Evolutionary conservation across 176 grass and related monocot species (phyloP).

Genomic region (Tillandsia fasciculata): DNA sequence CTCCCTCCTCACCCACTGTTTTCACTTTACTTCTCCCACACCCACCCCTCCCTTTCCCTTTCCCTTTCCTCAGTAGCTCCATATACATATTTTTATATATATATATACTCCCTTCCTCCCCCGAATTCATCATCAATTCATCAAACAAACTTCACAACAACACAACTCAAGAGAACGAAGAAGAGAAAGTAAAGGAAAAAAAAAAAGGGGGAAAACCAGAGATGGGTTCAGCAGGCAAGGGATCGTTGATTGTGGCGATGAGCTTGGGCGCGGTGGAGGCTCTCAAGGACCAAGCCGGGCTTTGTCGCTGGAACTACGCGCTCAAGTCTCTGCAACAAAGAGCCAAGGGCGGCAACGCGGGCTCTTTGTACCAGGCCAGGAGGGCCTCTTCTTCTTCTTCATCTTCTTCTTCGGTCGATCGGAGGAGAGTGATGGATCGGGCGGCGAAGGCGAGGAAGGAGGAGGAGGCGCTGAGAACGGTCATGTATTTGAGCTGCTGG

Average conservation of each 20-base stretch:
- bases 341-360: background rate
- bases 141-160: constrained; percentile 1
- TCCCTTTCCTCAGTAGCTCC: constrained; percentile 1
- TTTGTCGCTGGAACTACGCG: constrained; percentile 47
- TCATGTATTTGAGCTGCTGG: constrained; percentile 59
- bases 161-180: no score
- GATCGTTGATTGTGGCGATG: constrained; percentile 34
- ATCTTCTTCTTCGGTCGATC: constrained; percentile 1
- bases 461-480: constrained; percentile 48
- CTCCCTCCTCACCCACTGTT: background rate
- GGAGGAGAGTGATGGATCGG: constrained; percentile 15
- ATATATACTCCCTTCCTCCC: background rate
- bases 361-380: constrained; percentile 5
- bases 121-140: no score
- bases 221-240: constrained; percentile 4
- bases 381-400: background rate
- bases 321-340: constrained; percentile 29
- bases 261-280: constrained; percentile 30
- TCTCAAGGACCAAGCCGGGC: constrained; percentile 46
- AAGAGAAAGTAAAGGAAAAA: background rate
- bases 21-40: background rate
- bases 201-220: background rate
- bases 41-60: background rate
- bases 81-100: background rate
- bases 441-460: constrained; percentile 17